A percentile compares a stretch with the other conserved stretches of the same genome.
Evolutionary conservation across 1,139 yeast species (phyloP).

Genomic region (Pichia inconspicua): DNA sequence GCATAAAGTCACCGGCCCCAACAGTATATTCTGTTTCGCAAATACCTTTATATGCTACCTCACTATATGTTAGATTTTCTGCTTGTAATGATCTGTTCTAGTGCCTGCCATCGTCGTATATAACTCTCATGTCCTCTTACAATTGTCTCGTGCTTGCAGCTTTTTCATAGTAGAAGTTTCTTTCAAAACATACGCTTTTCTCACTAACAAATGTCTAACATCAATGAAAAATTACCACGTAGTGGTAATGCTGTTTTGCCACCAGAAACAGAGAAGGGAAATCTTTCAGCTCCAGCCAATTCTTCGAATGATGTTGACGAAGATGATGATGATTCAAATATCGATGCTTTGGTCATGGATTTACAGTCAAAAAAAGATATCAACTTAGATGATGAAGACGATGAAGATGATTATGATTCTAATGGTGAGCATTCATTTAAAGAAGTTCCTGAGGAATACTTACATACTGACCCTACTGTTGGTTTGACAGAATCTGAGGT

Average conservation of each 20-base stretch:
- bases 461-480: constrained; percentile 75
- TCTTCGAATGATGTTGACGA: constrained; percentile 1
- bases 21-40: not conserved
- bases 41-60: not conserved
- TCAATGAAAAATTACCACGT: not conserved
- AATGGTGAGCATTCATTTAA: constrained; percentile 47
- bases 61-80: not conserved
- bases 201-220: not conserved
- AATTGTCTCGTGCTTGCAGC: no score
- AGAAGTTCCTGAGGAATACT: constrained; percentile 83
- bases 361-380: constrained; percentile 28
- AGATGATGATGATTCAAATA: constrained; percentile 30
- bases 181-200: no score
- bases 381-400: not conserved
- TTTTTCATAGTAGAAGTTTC: no score
- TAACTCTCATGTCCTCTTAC: no score
- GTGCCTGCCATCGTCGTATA: not conserved
- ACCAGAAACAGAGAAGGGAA: not conserved
- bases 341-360: constrained; percentile 82
- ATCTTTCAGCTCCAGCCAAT: not conserved
- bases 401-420: constrained; percentile 41
- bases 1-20: not conserved
- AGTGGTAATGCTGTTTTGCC: not conserved
- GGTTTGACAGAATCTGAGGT: constrained; percentile 86
- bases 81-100: not conserved